Evolutionary conservation across 192 early-diverging fungal genomes (phyloP).

Genomic region (Powellomyces hirtus): DNA sequence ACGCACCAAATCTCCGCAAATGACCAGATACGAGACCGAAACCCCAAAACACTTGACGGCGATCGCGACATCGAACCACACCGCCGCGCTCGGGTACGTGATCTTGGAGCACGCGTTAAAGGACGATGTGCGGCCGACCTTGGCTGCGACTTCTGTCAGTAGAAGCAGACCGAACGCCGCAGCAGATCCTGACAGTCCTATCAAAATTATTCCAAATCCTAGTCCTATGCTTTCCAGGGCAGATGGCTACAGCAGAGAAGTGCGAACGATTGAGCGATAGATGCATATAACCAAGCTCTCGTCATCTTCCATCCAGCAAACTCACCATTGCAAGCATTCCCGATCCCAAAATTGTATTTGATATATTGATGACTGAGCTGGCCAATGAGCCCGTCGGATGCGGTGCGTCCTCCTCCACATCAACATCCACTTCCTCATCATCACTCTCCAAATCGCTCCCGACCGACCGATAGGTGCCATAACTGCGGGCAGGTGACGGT

Average conservation of each 20-base stretch:
- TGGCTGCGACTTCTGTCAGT: slow-evolving; percentile 72
- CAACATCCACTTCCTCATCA: slow-evolving; percentile 18
- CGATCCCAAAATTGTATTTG: slow-evolving; percentile 95
- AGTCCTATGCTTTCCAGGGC: slow-evolving; percentile 86
- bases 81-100: slow-evolving; percentile 85
- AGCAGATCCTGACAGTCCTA: slow-evolving; percentile 70
- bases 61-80: slow-evolving; percentile 94
- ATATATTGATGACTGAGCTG: slow-evolving; percentile 77
- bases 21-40: slow-evolving; percentile 89
- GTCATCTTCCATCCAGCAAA: neutral
- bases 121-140: slow-evolving; percentile 75
- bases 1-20: slow-evolving; percentile 88
- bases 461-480: neutral
- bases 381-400: slow-evolving; percentile 56
- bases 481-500: neutral
- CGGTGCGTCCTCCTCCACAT: slow-evolving; percentile 13
- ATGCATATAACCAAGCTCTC: neutral
- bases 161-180: slow-evolving; percentile 85
- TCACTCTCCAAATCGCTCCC: slow-evolving; percentile 7
- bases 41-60: slow-evolving; percentile 99
- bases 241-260: slow-evolving; percentile 56
- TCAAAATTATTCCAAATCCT: slow-evolving; percentile 74
- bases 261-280: neutral
- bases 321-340: slow-evolving; percentile 96
- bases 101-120: slow-evolving; percentile 89